Conservation (phyloP, 805 yeast species). For the Candida sphagnicola region DNA sequence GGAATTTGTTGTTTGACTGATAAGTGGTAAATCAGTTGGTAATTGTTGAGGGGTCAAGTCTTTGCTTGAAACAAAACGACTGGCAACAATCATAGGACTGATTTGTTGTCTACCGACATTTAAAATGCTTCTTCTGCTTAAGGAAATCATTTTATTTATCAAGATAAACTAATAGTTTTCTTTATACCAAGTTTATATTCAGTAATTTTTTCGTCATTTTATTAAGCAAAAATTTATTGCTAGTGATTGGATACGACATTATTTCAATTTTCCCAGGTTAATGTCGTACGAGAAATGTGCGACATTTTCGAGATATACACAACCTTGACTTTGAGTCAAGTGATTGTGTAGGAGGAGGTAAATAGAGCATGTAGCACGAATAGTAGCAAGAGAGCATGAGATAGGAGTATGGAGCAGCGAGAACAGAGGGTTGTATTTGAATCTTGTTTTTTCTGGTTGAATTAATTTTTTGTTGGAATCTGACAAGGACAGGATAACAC, state of each 20-base stretch:
- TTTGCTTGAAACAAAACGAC: constrained; percentile 31
- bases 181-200: not conserved
- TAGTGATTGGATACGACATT: constrained; percentile 31
- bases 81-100: constrained; percentile 12
- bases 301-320: too few species aligned
- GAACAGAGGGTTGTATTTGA: not conserved
- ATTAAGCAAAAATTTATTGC: constrained; percentile 33
- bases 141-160: constrained; percentile 19
- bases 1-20: constrained; percentile 54
- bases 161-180: constrained; percentile 2
- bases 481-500: too few species aligned
- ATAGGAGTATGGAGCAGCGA: not conserved
- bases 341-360: not conserved
- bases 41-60: constrained; percentile 48
- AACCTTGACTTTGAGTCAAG: too few species aligned
- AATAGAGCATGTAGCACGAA: not conserved
- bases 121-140: constrained; percentile 23
- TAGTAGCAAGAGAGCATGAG: not conserved
- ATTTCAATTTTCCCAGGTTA: too few species aligned
- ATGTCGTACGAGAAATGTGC: too few species aligned
- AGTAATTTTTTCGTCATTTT: constrained; percentile 4
- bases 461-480: too few species aligned
- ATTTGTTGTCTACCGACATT: constrained; percentile 16
- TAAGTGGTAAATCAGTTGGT: constrained; percentile 68
- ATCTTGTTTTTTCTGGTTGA: too few species aligned